These are phyloP conservation scores for Chaetomium olivaceum DNA, from an alignment of 2,329 filamentous ascomycete genomes.

Conservation along the genomic window DNA sequence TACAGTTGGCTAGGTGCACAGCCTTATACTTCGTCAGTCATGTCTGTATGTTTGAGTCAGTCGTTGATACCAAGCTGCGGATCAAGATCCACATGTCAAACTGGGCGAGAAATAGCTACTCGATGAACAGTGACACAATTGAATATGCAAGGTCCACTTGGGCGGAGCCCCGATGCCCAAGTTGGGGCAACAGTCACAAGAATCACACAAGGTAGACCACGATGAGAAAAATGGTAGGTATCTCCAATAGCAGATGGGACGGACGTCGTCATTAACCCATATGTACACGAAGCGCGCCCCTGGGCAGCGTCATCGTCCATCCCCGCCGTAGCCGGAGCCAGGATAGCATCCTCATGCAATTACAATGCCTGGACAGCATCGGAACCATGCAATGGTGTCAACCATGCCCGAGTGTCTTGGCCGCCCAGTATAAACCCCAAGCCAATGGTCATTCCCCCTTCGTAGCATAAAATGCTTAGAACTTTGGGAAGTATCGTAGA, in stretches of 20 bases:
- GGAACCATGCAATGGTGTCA: background rate
- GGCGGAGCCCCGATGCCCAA: too few species aligned
- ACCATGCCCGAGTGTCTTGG: background rate
- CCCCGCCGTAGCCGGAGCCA: background rate
- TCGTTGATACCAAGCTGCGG: background rate
- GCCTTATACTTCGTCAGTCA: background rate
- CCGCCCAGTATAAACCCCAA: constrained; percentile 3
- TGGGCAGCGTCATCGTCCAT: background rate
- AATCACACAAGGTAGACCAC: background rate
- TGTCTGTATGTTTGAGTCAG: background rate
- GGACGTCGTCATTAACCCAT: constrained; percentile 20
- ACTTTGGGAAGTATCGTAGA: background rate
- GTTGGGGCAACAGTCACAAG: background rate
- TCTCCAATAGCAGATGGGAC: background rate
- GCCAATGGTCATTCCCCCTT: background rate
- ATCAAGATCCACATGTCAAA: background rate
- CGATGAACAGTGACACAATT: background rate
- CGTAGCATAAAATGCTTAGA: constrained; percentile 6
- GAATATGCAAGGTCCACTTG: background rate
- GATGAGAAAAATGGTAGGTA: background rate
- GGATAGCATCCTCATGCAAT: constrained; percentile 3
- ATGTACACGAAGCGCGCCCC: constrained; percentile 18
- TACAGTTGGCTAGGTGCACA: background rate
- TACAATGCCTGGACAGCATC: constrained; percentile 6
- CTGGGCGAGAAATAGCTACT: background rate